These are phyloP conservation scores for Heliosperma pusillum DNA, from an alignment of 148 eudicot genomes.

Conservation along the genomic window DNA sequence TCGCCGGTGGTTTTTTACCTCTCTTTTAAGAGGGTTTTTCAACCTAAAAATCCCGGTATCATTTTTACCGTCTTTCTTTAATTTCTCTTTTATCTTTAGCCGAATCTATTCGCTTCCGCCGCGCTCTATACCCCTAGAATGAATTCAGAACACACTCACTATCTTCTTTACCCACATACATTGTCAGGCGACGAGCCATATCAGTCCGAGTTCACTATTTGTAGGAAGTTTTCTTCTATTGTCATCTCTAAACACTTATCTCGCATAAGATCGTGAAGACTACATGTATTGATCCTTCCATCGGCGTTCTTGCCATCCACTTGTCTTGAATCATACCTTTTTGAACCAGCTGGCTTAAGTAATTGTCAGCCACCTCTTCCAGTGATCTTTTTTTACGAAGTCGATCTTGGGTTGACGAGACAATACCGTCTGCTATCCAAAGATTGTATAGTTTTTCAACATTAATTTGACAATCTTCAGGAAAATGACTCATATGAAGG, in stretches of 20 bases:
- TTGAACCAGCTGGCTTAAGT: too few relatives aligned
- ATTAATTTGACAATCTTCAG: not conserved
- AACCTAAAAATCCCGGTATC: too few relatives aligned
- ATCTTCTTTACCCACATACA: not conserved
- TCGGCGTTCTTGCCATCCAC: not conserved
- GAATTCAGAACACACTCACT: not conserved
- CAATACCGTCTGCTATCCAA: not conserved
- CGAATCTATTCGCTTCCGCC: too few relatives aligned
- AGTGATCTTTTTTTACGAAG: too few relatives aligned
- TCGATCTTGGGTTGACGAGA: too few relatives aligned
- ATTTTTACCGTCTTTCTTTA: too few relatives aligned
- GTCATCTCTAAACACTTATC: conserved; percentile 1
- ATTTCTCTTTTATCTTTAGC: too few relatives aligned
- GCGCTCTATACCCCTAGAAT: too few relatives aligned
- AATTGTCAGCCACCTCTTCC: too few relatives aligned
- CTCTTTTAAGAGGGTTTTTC: too few relatives aligned
- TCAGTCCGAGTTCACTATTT: not conserved
- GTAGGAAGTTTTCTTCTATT: not conserved
- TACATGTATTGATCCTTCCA: not conserved
- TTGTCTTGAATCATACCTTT: too few relatives aligned
- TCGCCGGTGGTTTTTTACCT: too few relatives aligned
- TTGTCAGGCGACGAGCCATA: not conserved
- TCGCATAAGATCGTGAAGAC: conserved; percentile 7
- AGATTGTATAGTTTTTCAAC: not conserved
- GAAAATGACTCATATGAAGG: not conserved